phyloP scores from a whole-genome alignment of 2,329 filamentous ascomycete genomes.

The Blastomyces parvus region DNA sequence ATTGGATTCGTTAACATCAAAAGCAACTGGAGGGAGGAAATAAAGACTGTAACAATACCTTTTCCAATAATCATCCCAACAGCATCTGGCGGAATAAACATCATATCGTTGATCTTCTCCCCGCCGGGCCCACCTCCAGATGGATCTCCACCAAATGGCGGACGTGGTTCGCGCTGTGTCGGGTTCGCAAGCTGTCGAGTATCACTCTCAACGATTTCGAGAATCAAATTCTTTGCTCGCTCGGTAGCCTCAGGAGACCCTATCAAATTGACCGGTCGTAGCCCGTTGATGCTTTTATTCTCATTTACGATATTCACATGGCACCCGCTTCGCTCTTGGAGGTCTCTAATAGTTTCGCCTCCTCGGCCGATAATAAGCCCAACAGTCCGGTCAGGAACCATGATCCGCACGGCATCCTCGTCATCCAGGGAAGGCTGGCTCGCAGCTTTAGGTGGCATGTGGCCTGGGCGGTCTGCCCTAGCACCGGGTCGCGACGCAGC shows the following conservation, averaged over 20 bases:
- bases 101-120: conserved; percentile 65
- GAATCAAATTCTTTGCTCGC: conserved; percentile 74
- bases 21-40: not conserved
- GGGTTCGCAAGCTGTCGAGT: conserved; percentile 34
- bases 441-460: conserved; percentile 8
- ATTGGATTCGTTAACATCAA: not conserved
- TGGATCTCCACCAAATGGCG: conserved; percentile 21
- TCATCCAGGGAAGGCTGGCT: conserved; percentile 51
- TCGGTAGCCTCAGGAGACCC: conserved; percentile 65
- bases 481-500: conserved; percentile 40
- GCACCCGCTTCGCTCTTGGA: conserved; percentile 86
- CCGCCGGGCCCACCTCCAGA: conserved; percentile 14
- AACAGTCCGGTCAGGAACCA: conserved; percentile 89
- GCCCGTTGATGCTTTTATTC: conserved; percentile 81
- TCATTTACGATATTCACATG: conserved; percentile 93
- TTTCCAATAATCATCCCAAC: conserved; percentile 97
- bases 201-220: conserved; percentile 91
- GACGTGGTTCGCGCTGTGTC: conserved; percentile 17
- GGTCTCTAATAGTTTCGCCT: conserved; percentile 83
- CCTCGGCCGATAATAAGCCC: conserved; percentile 89
- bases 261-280: conserved; percentile 84
- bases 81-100: conserved; percentile 79
- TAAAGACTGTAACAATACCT: conserved; percentile 33
- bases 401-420: conserved; percentile 81
- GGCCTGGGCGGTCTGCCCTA: not conserved